Evolutionary conservation across 2,329 filamentous ascomycete species (phyloP), one percentile per base, ranked within the genome.

Genomic region (Grosmannia huntii): DNA sequence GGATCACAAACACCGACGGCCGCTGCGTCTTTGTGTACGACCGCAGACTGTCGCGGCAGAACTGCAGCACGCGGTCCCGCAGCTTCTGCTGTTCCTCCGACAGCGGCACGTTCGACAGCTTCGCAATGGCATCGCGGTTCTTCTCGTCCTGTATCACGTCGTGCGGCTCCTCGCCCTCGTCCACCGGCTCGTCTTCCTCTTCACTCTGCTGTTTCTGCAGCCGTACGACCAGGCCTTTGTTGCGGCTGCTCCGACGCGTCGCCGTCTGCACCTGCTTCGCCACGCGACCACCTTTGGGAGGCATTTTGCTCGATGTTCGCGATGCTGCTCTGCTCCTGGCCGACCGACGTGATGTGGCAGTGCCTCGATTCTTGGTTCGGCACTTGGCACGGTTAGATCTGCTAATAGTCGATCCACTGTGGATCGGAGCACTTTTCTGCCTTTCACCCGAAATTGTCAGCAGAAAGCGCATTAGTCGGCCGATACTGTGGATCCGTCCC

Each of bases 1-100:
- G 53, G 48, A 59, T 59, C 23, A 59, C 4, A 53, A 59, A 59
- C 9, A 59, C 46, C 3, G 57, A 59, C 36, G 57, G 57, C 36
- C 48, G 31, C 53, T 56, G 31, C n/a, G 57, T 55, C 48, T 55
- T 6, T 19, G 9, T 19, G 41, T 55, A 59, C 12, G 53, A 11
- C 16, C 46, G 31, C 31, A 59, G 33, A 3, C 53, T 48, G 46
- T 56, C 53, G 21, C 57, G 57, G 27, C 57, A 59, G 36, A 59
- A 59, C 33, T 53, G 53, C 53, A 59, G 36, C 21, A 59, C 57
- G 11, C 12, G 41, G 23, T 59, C 57, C 11, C 57, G 46, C 33
- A 59, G 48, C 53, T 46, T 31, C 28, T 21, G 31, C 48, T 59
- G 57, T 46, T 59, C 57, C n/a, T 55, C 53, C 5, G 57, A 59